Evolutionary conservation across 2,329 filamentous ascomycete species (phyloP), one percentile per base, ranked within the genome.

Genomic region (Dactylellina leptospora): DNA sequence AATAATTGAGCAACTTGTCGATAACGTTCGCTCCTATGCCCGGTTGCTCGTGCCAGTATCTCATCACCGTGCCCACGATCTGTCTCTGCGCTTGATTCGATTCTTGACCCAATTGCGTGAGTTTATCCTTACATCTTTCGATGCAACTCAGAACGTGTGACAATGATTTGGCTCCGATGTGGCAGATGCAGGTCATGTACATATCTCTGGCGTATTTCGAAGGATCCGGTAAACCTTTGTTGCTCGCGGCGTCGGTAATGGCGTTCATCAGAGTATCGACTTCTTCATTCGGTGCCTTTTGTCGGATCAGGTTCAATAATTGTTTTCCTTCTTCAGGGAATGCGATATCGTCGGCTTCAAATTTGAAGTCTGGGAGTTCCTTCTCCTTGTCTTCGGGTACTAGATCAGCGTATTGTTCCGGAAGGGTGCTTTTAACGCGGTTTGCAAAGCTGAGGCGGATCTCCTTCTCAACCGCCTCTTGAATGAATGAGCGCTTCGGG

Each of bases 1-100:
- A 93, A 82, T 97, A 99, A 82, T 97, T 99, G 76, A 99, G 88
- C 3, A 99, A 85, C 81, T 97, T 97, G 83, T 97, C 93, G 68
- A 97, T 86, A 76, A 99, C 96, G 76, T 90, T 91, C 75, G 97
- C 87, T 2, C 92, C 95, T 44, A 96, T 89, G 70, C 95, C 95
- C 0, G 93, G 92, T 77, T 99, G 93, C 28, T 93, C 89, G 48
- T 86, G 86, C 95, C 95, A 99, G 82, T 97, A 99, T 40, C 88
- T 85, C 83, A 97, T 91, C 38, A 97, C 92, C 3, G 91, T 91
- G 3, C 89, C 87, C 76, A 97, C 90, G 77, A 99, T 96, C 80
- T 99, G 95, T 42, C 88, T 86, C 40, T 92, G 87, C 0, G 92
- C 92, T 1, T 85, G 85, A 68, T 92, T 86, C 0, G 90, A 93